These are phyloP conservation scores for Ziziphus jujuba DNA, from an alignment of 306 rosid species.

Conservation along the genomic window DNA sequence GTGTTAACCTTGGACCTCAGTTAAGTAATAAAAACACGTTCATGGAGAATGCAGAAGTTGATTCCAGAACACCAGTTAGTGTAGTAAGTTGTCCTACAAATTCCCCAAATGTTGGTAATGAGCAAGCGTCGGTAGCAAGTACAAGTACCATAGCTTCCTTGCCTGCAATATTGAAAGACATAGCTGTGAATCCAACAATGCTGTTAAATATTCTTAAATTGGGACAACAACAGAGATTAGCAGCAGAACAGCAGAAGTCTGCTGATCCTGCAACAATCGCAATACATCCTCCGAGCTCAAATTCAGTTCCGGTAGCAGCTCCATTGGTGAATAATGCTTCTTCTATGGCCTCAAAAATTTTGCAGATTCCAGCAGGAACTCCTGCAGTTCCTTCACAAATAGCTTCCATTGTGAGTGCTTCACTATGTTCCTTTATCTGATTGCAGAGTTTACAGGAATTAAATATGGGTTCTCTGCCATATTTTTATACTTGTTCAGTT, in stretches of 20 bases:
- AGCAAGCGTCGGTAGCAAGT: constrained; percentile 32
- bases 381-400: constrained; percentile 42
- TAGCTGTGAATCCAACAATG: constrained; percentile 80
- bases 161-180: constrained; percentile 62
- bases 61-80: constrained; percentile 37
- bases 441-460: neutral
- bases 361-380: constrained; percentile 56
- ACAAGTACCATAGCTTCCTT: constrained; percentile 39
- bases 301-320: constrained; percentile 43
- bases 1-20: constrained; percentile 40
- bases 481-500: neutral
- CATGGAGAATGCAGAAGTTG: constrained; percentile 41
- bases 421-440: neutral
- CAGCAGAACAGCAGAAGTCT: constrained; percentile 52
- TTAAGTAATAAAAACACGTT: constrained; percentile 45
- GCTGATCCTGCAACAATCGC: constrained; percentile 42
- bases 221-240: constrained; percentile 55
- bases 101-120: constrained; percentile 47
- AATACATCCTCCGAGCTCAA: constrained; percentile 24
- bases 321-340: constrained; percentile 47
- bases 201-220: constrained; percentile 53
- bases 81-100: constrained; percentile 30
- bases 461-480: neutral
- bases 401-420: constrained; percentile 56
- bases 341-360: constrained; percentile 39